A percentile compares a stretch with the other conserved stretches of the same genome.
These are phyloP conservation scores for Davidsoniella neocaledoniae DNA, from an alignment of 2,329 filamentous ascomycete genomes.

Conservation along the genomic window DNA sequence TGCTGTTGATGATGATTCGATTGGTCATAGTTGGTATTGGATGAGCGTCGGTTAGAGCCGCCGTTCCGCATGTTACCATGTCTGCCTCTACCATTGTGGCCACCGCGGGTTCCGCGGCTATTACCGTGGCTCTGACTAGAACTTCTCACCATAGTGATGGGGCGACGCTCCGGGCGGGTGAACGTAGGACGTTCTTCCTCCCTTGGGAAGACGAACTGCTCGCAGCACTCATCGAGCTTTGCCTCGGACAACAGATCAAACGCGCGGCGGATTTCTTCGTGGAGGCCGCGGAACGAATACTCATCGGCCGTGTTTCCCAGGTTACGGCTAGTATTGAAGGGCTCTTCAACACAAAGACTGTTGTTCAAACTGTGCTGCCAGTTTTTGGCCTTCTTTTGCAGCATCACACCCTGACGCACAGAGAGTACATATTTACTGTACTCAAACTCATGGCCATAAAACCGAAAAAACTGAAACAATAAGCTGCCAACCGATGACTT, in stretches of 20 bases:
- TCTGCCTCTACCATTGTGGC: slow-evolving; percentile 28
- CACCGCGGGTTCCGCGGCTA: slow-evolving; percentile 23
- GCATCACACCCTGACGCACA: slow-evolving; percentile 60
- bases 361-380: slow-evolving; percentile 74
- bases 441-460: slow-evolving; percentile 85
- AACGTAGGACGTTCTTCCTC: slow-evolving; percentile 50
- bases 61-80: slow-evolving; percentile 27
- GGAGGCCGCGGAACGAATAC: slow-evolving; percentile 80
- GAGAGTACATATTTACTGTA: slow-evolving; percentile 75
- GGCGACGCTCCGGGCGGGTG: slow-evolving; percentile 38
- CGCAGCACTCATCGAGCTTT: slow-evolving; percentile 69
- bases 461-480: slow-evolving; percentile 90
- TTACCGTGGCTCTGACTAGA: slow-evolving; percentile 40
- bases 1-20: slow-evolving; percentile 6
- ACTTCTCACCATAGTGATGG: slow-evolving; percentile 37
- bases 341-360: slow-evolving; percentile 85
- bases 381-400: slow-evolving; percentile 71
- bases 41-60: slow-evolving; percentile 33
- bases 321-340: slow-evolving; percentile 80
- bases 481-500: slow-evolving; percentile 68
- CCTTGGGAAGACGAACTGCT: slow-evolving; percentile 74
- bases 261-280: slow-evolving; percentile 74
- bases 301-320: slow-evolving; percentile 93
- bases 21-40: slow-evolving; percentile 35
- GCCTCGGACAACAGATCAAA: slow-evolving; percentile 67